Base-by-base conservation (phyloP, 768 basidiomycete genomes). In the Phanerochaete sordida region DNA sequence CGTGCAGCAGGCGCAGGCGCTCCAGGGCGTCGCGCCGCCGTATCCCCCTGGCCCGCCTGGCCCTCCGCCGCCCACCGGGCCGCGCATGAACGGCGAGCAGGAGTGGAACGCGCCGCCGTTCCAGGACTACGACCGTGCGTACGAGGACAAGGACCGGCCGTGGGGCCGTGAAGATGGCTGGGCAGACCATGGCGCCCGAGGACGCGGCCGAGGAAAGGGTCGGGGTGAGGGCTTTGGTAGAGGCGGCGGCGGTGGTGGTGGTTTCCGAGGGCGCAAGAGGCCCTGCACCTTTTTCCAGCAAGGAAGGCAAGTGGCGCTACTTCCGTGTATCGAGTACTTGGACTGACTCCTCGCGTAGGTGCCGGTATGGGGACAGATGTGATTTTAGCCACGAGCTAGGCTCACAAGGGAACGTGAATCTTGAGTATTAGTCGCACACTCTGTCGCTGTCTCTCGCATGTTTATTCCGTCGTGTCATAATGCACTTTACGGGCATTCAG, bases 281-380 rank as follows among this genome's bases (percentile, higher is more conserved):
- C 86, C 88, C 77, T 93, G 91, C 88, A 88, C 81, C 82, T 93
- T 92, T 81, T 92, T 86, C 84, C 84, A 84, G 78, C 82, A 85
- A 84, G 91, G 90, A 90, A 92, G 90, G 91, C 88, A 86, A 92
- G 91, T 81, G 79, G 79, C 74, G 73, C 72, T n/a, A 62, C 60
- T 62, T 62, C 31, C 54, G 62, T 56, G 59, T 51, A 57, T 69
- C 64, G 69, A 64, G 63, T 61, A 58, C 65, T 59, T 64, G 70
- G 70, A 63, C 79, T 81, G 69, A 81, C 75, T 56, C 46, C 55
- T 76, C 73, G 77, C 62, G 74, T 73, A 93, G 91, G 84, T 93
- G 91, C 84, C 86, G 84, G 81, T 92, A 86, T 69, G 91, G 91
- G 60, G 91, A 93, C 77, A 86, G 86, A 73, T 93, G 91, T 78